Conservation (phyloP, 1,284 basidiomycete genomes). For the Chalciporus sp. region DNA sequence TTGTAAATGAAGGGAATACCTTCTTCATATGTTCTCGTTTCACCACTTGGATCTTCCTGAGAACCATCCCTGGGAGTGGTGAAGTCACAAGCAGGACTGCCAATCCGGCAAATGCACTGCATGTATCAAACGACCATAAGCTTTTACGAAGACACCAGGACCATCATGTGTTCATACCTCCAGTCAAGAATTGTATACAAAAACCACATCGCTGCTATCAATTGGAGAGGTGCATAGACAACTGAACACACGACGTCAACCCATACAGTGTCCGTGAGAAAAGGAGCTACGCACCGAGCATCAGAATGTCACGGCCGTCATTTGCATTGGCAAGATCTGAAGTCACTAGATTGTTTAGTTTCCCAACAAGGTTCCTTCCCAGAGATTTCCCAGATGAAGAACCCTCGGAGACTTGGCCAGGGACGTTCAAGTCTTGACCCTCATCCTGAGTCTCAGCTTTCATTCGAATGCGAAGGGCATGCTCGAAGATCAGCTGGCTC, state of each 20-base stretch:
- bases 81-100: constrained; percentile 12
- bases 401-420: too few species aligned
- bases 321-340: constrained; percentile 49
- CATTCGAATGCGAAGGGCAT: constrained; percentile 60
- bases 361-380: constrained; percentile 35
- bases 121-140: not conserved
- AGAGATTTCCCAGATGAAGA: too few species aligned
- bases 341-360: constrained; percentile 60
- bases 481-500: constrained; percentile 61
- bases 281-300: constrained; percentile 25
- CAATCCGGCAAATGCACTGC: constrained; percentile 13
- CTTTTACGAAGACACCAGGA: too few species aligned
- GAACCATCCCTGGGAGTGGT: constrained; percentile 14
- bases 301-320: constrained; percentile 45
- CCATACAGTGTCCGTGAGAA: too few species aligned
- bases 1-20: not conserved
- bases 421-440: not conserved
- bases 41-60: constrained; percentile 3
- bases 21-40: constrained; percentile 13
- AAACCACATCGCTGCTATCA: constrained; percentile 46
- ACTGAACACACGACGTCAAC: constrained; percentile 11
- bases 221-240: constrained; percentile 46
- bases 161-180: constrained; percentile 16
- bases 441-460: constrained; percentile 36
- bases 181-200: constrained; percentile 49